Conservation (phyloP, 352 stramenopile species). For the Pythium phragmiticola region DNA sequence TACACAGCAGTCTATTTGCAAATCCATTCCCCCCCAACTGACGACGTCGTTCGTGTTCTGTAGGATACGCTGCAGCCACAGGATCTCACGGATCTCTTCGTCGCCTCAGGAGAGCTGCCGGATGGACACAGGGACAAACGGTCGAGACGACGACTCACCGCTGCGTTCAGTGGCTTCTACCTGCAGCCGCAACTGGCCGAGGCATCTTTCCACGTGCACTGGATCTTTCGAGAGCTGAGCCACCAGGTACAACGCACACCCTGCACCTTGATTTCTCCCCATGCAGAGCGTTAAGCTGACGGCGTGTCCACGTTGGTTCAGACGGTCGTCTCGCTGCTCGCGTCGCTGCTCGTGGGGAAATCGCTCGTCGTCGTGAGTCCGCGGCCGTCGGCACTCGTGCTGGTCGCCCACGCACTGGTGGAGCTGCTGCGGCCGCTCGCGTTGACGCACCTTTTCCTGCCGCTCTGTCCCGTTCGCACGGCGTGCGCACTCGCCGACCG, state of each 20-base stretch:
- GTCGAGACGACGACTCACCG: slow-evolving; percentile 18
- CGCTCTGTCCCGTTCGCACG: slow-evolving; percentile 45
- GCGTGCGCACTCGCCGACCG: slow-evolving; percentile 33
- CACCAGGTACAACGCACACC: slow-evolving; percentile 37
- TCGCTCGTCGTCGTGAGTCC: slow-evolving; percentile 62
- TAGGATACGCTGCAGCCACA: background rate
- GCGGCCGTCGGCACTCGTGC: slow-evolving; percentile 35
- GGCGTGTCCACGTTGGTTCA: slow-evolving; percentile 6
- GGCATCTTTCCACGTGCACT: slow-evolving; percentile 32
- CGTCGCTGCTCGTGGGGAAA: slow-evolving; percentile 44
- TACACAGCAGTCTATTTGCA: background rate
- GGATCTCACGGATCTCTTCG: background rate
- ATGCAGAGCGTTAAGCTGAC: background rate
- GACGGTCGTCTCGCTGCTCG: slow-evolving; percentile 51
- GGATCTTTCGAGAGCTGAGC: slow-evolving; percentile 54
- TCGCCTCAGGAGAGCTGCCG: background rate
- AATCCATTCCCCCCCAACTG: background rate
- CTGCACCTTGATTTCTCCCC: background rate
- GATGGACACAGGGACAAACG: background rate
- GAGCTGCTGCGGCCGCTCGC: slow-evolving; percentile 54
- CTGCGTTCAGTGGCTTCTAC: slow-evolving; percentile 39
- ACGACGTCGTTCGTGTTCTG: background rate
- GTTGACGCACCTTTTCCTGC: slow-evolving; percentile 58
- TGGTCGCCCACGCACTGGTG: slow-evolving; percentile 38
- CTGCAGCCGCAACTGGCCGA: slow-evolving; percentile 22